These are phyloP conservation scores for Geotrichum macrosporum DNA, from an alignment of 1,139 yeast species.

Conservation along the genomic window DNA sequence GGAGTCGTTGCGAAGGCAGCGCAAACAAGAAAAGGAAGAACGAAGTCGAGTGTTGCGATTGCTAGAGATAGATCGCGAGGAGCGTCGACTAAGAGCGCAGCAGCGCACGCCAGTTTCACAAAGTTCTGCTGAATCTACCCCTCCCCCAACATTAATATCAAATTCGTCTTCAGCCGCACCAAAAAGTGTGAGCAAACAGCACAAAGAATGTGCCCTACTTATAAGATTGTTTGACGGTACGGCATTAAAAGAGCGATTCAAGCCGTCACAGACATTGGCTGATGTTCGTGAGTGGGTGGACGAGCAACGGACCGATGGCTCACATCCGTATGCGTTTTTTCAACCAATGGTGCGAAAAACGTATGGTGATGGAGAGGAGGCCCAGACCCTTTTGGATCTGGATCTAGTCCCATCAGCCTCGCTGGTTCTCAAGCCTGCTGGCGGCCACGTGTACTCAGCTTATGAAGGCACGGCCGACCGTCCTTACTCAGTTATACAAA, in stretches of 20 bases:
- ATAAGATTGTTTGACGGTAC: constrained; percentile 55
- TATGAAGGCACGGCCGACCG: constrained; percentile 22
- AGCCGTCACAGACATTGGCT: constrained; percentile 42
- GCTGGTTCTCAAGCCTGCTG: constrained; percentile 54
- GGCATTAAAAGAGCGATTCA: constrained; percentile 46
- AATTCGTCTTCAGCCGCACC: not conserved
- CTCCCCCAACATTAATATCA: constrained; percentile 5
- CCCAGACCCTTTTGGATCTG: constrained; percentile 43
- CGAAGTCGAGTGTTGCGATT: constrained; percentile 51
- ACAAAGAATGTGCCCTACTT: constrained; percentile 43
- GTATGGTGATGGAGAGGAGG: constrained; percentile 49
- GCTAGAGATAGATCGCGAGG: constrained; percentile 50
- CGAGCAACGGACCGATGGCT: constrained; percentile 46
- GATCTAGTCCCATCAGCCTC: constrained; percentile 64
- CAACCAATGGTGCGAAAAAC: constrained; percentile 45
- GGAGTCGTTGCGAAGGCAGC: constrained; percentile 41
- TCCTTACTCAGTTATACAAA: constrained; percentile 24
- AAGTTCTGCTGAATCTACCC: constrained; percentile 10
- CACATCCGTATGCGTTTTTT: constrained; percentile 47
- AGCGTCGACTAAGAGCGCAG: constrained; percentile 35
- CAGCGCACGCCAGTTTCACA: not conserved
- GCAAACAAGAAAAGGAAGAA: constrained; percentile 47
- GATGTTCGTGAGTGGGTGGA: constrained; percentile 66
- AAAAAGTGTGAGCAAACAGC: constrained; percentile 1
- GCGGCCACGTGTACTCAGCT: constrained; percentile 32